Conservation (phyloP, 768 basidiomycete species). For the Termitomyces sp. region DNA sequence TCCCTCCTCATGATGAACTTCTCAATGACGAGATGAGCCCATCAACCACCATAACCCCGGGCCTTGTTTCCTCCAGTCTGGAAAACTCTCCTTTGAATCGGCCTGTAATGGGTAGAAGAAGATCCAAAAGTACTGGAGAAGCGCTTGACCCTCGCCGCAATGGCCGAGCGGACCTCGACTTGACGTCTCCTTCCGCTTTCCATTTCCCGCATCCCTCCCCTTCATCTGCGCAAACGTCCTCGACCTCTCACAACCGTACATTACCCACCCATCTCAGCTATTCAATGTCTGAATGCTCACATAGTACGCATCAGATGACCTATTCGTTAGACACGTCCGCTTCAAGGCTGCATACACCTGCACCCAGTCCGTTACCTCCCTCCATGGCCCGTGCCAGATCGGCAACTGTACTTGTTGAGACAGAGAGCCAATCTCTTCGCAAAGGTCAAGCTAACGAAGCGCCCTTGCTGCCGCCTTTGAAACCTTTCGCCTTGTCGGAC, state of each 20-base stretch:
- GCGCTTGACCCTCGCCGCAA: conserved; percentile 11
- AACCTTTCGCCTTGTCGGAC: conserved; percentile 34
- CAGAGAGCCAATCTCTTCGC: conserved; percentile 7
- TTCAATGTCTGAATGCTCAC: conserved; percentile 21
- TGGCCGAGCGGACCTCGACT: conserved; percentile 17
- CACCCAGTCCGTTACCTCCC: conserved; percentile 20
- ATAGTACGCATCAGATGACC: conserved; percentile 47
- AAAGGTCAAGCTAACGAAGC: conserved; percentile 11
- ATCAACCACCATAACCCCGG: conserved; percentile 12
- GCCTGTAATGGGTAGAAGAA: conserved; percentile 26
- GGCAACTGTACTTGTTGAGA: conserved; percentile 34
- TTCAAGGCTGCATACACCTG: conserved; percentile 19
- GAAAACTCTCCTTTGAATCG: conserved; percentile 1
- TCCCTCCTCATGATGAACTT: neutral
- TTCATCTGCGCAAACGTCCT: conserved; percentile 15
- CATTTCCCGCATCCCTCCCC: conserved; percentile 32
- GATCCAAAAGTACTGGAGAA: conserved; percentile 38
- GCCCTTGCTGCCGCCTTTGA: conserved; percentile 34
- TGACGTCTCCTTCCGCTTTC: conserved; percentile 33
- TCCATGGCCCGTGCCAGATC: conserved; percentile 36
- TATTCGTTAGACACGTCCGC: conserved; percentile 47
- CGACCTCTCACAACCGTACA: conserved; percentile 15
- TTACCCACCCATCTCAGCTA: conserved; percentile 27
- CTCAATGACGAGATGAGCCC: conserved; percentile 7
- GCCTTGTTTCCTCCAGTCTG: conserved; percentile 13